A percentile compares a stretch with the other conserved stretches of the same genome.
Conservation (phyloP, 2,329 filamentous ascomycete genomes). For the Leptographium radiaticola region DNA sequence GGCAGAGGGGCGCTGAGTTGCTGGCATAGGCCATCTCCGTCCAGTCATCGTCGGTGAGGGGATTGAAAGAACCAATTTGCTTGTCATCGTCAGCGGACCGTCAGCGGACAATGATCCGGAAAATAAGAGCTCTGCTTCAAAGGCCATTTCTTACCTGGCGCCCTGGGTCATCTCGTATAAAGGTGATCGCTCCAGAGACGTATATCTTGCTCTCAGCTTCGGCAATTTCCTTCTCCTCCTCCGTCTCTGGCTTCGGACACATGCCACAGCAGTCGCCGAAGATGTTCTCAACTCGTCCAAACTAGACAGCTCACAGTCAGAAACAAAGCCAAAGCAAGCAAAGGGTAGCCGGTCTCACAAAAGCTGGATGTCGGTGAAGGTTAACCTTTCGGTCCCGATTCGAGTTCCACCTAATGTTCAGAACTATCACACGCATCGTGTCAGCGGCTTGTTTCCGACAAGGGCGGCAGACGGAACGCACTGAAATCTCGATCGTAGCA, state of each 20-base stretch:
- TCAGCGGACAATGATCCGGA: background rate
- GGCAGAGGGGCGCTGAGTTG: conserved; percentile 62
- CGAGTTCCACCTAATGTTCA: conserved; percentile 82
- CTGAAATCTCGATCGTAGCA: conserved; percentile 67
- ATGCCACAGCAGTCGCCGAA: conserved; percentile 70
- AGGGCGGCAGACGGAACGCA: conserved; percentile 12
- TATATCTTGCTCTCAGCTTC: conserved; percentile 64
- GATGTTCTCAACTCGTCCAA: conserved; percentile 62
- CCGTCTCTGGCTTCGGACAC: conserved; percentile 56
- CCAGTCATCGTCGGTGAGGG: conserved; percentile 71
- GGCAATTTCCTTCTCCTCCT: conserved; percentile 58
- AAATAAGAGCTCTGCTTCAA: background rate
- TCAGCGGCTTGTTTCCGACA: background rate
- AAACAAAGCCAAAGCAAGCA: background rate
- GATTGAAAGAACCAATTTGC: conserved; percentile 59
- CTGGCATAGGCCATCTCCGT: conserved; percentile 85
- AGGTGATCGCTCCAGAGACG: conserved; percentile 59
- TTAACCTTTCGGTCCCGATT: conserved; percentile 61
- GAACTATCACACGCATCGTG: conserved; percentile 24
- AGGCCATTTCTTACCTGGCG: conserved; percentile 35
- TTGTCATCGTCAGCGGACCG: background rate
- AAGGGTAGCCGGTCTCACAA: conserved; percentile 22
- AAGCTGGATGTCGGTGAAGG: conserved; percentile 73
- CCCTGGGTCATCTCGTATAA: conserved; percentile 71
- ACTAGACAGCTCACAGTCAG: conserved; percentile 20